phyloP scores from a whole-genome alignment of 352 stramenopile genomes.

The Globisporangium iwayamae region DNA sequence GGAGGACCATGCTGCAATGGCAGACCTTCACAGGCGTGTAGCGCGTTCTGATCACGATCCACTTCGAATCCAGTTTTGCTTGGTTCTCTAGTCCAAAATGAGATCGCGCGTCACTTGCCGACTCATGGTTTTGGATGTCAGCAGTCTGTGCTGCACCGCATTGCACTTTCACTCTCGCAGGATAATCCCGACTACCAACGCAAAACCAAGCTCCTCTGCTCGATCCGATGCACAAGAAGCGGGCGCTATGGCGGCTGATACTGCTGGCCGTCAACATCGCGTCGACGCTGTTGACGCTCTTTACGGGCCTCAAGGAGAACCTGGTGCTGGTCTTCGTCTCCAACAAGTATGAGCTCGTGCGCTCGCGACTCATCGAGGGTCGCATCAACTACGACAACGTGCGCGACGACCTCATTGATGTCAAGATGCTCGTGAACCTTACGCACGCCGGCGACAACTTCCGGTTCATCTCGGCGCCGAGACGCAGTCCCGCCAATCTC shows the following conservation, averaged over 20 bases:
- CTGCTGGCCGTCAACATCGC: conserved; percentile 19
- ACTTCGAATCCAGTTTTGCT: too few relatives aligned
- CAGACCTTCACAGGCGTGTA: too few relatives aligned
- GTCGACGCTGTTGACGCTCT: conserved; percentile 24
- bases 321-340: conserved; percentile 15
- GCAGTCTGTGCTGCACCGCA: too few relatives aligned
- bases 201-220: neutral
- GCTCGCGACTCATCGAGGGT: conserved; percentile 13
- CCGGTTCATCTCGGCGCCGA: conserved; percentile 25
- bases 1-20: too few relatives aligned
- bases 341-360: conserved; percentile 20
- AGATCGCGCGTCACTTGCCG: too few relatives aligned
- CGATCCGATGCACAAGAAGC: neutral
- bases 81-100: too few relatives aligned
- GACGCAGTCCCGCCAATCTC: neutral
- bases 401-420: conserved; percentile 13
- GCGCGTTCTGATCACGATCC: too few relatives aligned
- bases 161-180: too few relatives aligned
- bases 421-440: conserved; percentile 13
- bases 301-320: conserved; percentile 25
- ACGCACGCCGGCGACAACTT: conserved; percentile 17
- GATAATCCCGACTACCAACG: neutral
- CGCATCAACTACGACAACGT: conserved; percentile 24
- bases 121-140: too few relatives aligned
- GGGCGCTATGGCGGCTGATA: neutral